Base-by-base conservation (phyloP, 495 filamentous ascomycete genomes). In the Glonium stellatum region DNA sequence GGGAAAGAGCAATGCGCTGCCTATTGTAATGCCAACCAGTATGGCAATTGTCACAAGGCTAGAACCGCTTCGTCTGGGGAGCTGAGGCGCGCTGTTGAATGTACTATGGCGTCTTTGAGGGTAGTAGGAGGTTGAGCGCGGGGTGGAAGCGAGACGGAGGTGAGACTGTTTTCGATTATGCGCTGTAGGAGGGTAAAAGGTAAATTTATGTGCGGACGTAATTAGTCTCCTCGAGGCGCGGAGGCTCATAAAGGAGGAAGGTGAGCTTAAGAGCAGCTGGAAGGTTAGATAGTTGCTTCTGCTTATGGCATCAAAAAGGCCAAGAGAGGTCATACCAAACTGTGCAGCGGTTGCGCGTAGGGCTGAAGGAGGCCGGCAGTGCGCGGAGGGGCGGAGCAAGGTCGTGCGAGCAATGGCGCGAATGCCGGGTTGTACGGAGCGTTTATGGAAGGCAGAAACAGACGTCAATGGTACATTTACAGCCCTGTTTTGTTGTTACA, bases 1-100 rank as follows among this genome's bases (percentile, higher is more conserved):
- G 23, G 23, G 48, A 15, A 51, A 25, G 25, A 51, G 48, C 23
- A 51, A 51, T 51, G 21, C 48, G 48, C 48, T 22, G 48, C 48
- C 19, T 15, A 51, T 51, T 25, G 48, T 27, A 51, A 51, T 51
- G 15, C 21, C 48, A 51, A 51, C 48, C 9, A 51, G 23, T 18
- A 51, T 51, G 23, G 13, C 23, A 25, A 27, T 22, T 27, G 48
- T 25, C 4, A 51, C 48, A 1, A 25, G 4, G 5, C 48, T 23
- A 27, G 48, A 25, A 15, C 23, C 25, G 19, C 48, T 51, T 31
- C 31, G 48, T 1, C 2, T 22, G 21, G 13, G 15, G 48, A 23
- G 48, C 25, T 15, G 48, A 51, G 48, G 48, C 48, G 48, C 48
- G 23, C 19, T 22, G 18, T 51, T 25, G 23, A 31, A 31, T 31